phyloP scores from a whole-genome alignment of 352 stramenopile species.

The Phytophthora podocarpi region DNA sequence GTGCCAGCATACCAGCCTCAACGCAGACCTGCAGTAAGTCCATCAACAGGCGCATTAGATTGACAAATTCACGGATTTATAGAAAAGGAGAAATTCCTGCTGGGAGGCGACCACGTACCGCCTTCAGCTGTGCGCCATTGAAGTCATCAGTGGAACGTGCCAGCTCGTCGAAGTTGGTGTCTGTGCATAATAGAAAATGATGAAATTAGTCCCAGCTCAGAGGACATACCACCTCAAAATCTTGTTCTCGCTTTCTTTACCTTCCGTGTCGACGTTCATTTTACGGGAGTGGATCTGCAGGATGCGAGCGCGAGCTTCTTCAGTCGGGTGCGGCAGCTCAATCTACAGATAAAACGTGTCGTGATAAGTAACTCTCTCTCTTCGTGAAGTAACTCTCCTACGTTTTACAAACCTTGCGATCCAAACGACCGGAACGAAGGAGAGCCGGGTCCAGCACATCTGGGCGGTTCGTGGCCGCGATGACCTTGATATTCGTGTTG shows the following conservation, averaged over 20 bases:
- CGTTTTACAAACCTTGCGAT: conserved; percentile 91
- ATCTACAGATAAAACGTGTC: conserved; percentile 72
- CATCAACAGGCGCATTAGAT: neutral
- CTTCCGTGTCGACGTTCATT: conserved; percentile 95
- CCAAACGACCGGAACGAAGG: conserved; percentile 90
- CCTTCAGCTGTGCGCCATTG: conserved; percentile 98
- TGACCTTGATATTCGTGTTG: conserved; percentile 99
- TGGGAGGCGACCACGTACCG: conserved; percentile 51
- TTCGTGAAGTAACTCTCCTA: neutral
- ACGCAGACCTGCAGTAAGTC: conserved; percentile 91
- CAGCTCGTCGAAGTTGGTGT: conserved; percentile 98
- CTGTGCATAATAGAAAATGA: conserved; percentile 24
- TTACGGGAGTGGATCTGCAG: conserved; percentile 97
- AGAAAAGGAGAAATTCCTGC: neutral
- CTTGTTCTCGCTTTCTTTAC: conserved; percentile 26
- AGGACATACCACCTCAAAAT: neutral
- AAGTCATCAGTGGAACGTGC: conserved; percentile 98
- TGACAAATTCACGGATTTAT: neutral
- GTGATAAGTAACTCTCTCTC: neutral
- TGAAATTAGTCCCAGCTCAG: neutral
- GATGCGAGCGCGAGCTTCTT: conserved; percentile 96
- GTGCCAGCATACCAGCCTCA: conserved; percentile 98
- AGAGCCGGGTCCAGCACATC: conserved; percentile 97
- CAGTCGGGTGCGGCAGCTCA: conserved; percentile 97
- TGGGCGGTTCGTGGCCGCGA: conserved; percentile 97